Evolutionary conservation across 441 rosid genomes (phyloP).

Genomic region (Populus hybrid): DNA sequence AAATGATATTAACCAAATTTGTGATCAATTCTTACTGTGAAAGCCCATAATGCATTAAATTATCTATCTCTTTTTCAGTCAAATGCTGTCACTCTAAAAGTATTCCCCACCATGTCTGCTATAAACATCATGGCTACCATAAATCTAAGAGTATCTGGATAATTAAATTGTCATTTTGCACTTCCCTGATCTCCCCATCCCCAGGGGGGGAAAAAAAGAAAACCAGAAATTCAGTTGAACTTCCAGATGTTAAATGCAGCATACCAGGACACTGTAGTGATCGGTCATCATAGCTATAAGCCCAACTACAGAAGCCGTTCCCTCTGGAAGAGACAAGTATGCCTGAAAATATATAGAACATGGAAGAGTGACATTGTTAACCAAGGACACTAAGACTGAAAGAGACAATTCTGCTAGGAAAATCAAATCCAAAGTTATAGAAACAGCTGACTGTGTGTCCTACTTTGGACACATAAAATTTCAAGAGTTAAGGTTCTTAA

Average conservation of each 20-base stretch:
- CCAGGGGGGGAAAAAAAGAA: not conserved
- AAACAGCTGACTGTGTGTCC: not conserved
- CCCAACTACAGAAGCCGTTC: constrained; percentile 89
- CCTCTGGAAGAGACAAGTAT: constrained; percentile 92
- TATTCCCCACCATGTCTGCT: not conserved
- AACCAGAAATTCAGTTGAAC: not conserved
- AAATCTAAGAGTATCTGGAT: not conserved
- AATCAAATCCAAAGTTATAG: not conserved
- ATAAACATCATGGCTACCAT: not conserved
- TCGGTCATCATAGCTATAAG: constrained; percentile 98
- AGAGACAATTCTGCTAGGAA: not conserved
- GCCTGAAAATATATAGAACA: constrained; percentile 49
- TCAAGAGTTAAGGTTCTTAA: not conserved
- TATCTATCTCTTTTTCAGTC: not conserved
- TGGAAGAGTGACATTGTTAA: not conserved
- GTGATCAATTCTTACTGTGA: not conserved
- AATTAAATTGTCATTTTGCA: not conserved
- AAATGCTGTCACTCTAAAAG: not conserved
- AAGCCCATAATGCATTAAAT: not conserved
- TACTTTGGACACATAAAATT: not conserved
- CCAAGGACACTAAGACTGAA: not conserved
- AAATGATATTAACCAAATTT: not conserved
- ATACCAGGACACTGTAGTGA: constrained; percentile 82
- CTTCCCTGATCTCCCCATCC: not conserved
- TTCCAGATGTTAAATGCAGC: constrained; percentile 22